Conservation (phyloP, 306 rosid species). For the Ochetophila trinervis region DNA sequence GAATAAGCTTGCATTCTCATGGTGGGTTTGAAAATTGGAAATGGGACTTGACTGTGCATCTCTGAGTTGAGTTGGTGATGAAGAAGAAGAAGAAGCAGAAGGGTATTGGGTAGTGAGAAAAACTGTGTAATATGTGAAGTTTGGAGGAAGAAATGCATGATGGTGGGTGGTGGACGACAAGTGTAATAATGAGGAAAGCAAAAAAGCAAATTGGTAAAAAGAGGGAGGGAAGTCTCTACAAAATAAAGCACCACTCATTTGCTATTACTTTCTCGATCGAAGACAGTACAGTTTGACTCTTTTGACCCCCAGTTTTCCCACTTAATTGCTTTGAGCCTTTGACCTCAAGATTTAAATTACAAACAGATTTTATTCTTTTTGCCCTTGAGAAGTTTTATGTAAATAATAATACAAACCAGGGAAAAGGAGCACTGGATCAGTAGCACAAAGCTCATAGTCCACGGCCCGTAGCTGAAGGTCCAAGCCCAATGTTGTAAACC, state of each 20-base stretch:
- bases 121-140: background rate
- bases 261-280: conserved; percentile 49
- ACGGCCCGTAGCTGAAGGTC: no score
- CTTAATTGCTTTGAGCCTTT: background rate
- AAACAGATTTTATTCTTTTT: background rate
- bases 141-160: background rate
- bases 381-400: background rate
- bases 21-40: conserved; percentile 24
- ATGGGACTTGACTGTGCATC: conserved; percentile 4
- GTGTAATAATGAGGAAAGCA: conserved; percentile 54
- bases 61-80: conserved; percentile 3
- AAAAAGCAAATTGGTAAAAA: conserved; percentile 53
- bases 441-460: no score
- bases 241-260: conserved; percentile 63
- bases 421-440: no score
- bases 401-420: background rate
- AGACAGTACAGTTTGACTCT: conserved; percentile 18
- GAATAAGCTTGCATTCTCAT: conserved; percentile 18
- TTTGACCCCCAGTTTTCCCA: conserved; percentile 7
- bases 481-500: no score
- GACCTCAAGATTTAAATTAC: background rate
- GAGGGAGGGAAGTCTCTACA: conserved; percentile 78
- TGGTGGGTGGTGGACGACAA: conserved; percentile 49
- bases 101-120: conserved; percentile 7
- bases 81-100: conserved; percentile 24